Base-by-base conservation (phyloP, 108 stramenopile species). In the Fragilariopsis cylindrus region DNA sequence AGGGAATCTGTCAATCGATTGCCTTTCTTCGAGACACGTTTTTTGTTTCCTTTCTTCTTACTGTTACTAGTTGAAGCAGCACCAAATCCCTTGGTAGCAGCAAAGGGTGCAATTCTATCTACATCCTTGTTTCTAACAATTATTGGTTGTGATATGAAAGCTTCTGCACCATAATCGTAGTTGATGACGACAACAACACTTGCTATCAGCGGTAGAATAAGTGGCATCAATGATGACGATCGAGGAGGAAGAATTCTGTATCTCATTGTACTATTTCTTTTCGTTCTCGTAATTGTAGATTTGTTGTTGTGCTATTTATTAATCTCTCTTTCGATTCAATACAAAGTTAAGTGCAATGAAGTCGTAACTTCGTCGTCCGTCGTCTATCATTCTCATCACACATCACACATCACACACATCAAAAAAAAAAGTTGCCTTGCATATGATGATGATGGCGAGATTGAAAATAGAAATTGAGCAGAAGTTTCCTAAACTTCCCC, bases 1-100 rank as follows among this genome's bases (percentile, higher is more conserved):
- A 81, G 56, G n/a, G 74, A 62, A 55, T 80, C 69, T 5, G 48
- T 50, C 70, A 78, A 70, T 53, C 78, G 54, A 52, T 42, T 73
- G 13, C 57, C 57, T 50, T 77, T 62, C 49, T 60, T 60, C 30
- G 30, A 30, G 30, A 30, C 30, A 30, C 30, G 30, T 62, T 62
- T 62, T 57, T 7, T 21, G 0, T 41, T 53, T 57, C 69, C 50
- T 57, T 70, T 76, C 60, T 73, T 60, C 48, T 50, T 70, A 11
- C 68, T 75, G 7, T 72, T 45, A 19, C 60, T 47, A 60, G 65
- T 70, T 11, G 72, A 65, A 8, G 60, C 68, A 44, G 58, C 71
- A 7, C 77, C 77, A 63, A 63, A 63, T 7, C 62, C 62, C 62
- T 63, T 63, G 6, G 62, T 44, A 15, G 62, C 62, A 11, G 45